phyloP scores from a whole-genome alignment of 176 grass and related monocot genomes.

The Carex pumila region DNA sequence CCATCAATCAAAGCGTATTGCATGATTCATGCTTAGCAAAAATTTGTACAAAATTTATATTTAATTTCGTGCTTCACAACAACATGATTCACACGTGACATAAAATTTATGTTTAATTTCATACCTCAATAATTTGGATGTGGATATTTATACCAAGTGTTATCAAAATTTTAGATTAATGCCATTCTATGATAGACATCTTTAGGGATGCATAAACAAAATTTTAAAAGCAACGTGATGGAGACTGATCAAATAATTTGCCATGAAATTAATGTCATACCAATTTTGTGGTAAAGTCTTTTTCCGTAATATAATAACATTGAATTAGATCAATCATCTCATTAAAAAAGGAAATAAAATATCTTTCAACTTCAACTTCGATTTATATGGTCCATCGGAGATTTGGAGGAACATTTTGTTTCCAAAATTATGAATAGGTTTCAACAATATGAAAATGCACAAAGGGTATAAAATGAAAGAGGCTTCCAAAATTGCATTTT shows the following conservation, averaged over 20 bases:
- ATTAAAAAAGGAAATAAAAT: neutral
- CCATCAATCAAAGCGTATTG: too few relatives aligned
- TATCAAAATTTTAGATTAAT: neutral
- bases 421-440: neutral
- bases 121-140: too few relatives aligned
- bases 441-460: neutral
- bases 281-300: too few relatives aligned
- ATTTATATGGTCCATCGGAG: neutral
- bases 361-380: neutral
- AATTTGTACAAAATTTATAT: too few relatives aligned
- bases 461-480: too few relatives aligned
- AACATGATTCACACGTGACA: neutral
- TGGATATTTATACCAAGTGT: too few relatives aligned
- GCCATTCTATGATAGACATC: neutral
- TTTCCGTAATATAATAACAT: neutral
- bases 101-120: neutral
- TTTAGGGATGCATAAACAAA: neutral
- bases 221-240: neutral
- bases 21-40: too few relatives aligned
- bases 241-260: neutral
- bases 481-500: neutral
- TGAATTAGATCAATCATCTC: neutral
- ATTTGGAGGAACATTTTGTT: neutral
- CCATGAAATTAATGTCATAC: neutral
- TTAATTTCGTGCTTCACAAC: neutral